Base-by-base conservation (phyloP, 208 protist genomes). In the Wallacemonas sp. region DNA sequence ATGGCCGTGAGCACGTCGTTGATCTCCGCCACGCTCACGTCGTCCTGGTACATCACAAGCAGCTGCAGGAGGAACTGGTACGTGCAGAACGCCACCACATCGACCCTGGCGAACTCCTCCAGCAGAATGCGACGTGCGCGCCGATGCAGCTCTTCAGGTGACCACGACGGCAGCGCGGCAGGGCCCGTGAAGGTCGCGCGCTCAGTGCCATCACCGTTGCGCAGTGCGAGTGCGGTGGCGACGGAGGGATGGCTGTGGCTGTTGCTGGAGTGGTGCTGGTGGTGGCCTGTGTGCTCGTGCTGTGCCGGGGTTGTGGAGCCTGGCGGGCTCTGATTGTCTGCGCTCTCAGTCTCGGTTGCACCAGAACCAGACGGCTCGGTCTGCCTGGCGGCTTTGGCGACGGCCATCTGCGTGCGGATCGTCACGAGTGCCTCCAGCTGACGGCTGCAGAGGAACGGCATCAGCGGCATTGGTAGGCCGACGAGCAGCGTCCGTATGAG, bases 381-480 rank as follows among this genome's bases (percentile, higher is more conserved):
- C n/a, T n/a, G n/a, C n/a, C n/a, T n/a, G n/a, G n/a, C n/a, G n/a
- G n/a, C n/a, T n/a, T n/a, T n/a, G n/a, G n/a, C n/a, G n/a, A n/a
- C n/a, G n/a, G n/a, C n/a, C n/a, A n/a, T n/a, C 30, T 67, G 41
- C 1, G 43, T 27, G 43, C 17, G 30, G 38, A 67, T 68, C 23
- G 29, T 16, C 14, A 80, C 48, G 29, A 87, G 43, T 19, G 63
- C 57, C 52, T 83, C 77, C 54, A 79, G 68, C 43, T 74, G 70
- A 17, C 77, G 81, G 33, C 74, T 81, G 69, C 76, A 82, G 32
- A 83, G 43, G 0, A 61, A 24, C 1, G 77, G 71, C 29, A 87
- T 65, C 30, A 87, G 64, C 8, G 81, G 77, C 56, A 76, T 70
- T 0, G 81, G 81, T 26, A 87, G 72, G 27, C 65, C 65, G 3